Base-by-base conservation (phyloP, 495 filamentous ascomycete species). In the Penicillium pulvis region DNA sequence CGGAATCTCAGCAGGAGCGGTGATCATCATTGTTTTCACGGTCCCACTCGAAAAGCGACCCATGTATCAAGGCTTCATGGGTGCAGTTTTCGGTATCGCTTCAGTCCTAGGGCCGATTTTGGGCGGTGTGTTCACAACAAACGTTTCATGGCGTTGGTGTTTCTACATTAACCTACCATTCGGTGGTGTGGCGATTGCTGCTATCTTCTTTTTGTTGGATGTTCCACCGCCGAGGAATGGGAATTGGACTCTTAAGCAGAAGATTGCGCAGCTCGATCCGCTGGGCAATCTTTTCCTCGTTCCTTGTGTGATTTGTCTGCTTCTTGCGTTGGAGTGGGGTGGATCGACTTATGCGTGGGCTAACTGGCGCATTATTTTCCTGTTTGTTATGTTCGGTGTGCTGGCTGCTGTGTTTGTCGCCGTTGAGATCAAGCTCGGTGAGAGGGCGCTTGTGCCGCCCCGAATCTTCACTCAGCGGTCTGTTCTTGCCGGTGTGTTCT, bases 121-220 rank as follows among this genome's bases (percentile, higher is more conserved):
- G 5, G 71, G 73, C 10, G 72, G 74, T 20, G 60, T 60, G 0
- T 65, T 70, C 48, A 69, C 66, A 5, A 54, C 46, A 4, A 17
- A 58, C 39, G 67, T 68, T 6, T 63, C 63, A 2, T 72, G 65
- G 70, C 53, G 67, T 6, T 67, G 56, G 56, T 74, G 75, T 58
- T 84, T 83, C 67, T 83, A 82, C 55, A 76, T 84, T 62, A 83
- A 83, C 55, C 72, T 83, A 2, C 81, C 81, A 0, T 68, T 83
- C 33, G 81, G 81, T 33, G 79, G 72, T 35, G 44, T 71, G 10
- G 57, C 72, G 6, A 73, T 65, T 6, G 57, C 56, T 23, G 58
- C 75, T 10, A 70, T 83, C n/a, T 54, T 79, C 31, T 41, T 83
- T 24, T 71, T 75, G 61, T 76, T 81, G 59, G 54, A 59, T 19